Base-by-base conservation (phyloP, 2,329 filamentous ascomycete species). In the Xylariaceae sp. region DNA sequence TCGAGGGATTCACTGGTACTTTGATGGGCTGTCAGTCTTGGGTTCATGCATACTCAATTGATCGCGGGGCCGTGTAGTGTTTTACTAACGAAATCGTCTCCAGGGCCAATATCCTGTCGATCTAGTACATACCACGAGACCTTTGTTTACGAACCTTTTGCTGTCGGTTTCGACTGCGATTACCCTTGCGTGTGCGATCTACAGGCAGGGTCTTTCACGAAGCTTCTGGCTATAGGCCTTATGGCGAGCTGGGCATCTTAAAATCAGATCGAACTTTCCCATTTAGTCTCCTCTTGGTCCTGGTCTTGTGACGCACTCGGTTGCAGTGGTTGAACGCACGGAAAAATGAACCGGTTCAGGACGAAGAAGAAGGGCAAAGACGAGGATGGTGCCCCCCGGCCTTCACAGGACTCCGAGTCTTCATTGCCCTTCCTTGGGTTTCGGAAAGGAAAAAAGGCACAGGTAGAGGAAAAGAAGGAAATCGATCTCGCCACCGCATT, bases 401-500 rank as follows among this genome's bases (percentile, higher is more conserved):
- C 69, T 13, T 76, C 75, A 3, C 68, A 71, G 17, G 77, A 81
- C 14, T 69, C 69, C 11, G 77, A 78, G 35, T 68, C 68, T 1
- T 67, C 71, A 0, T 61, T 67, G 39, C 64, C 73, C 6, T 76
- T 78, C 31, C 68, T 68, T 29, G 65, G 72, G 32, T 82, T 81
- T 48, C 66, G 73, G 41, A 73, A 71, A 48, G 68, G 59, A 2
- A 75, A 78, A 51, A 81, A 77, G 56, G 55, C 65, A 0, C 67
- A 63, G 8, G 73, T 73, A 14, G 72, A 71, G 31, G 76, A 80
- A 31, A 84, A 81, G 57, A 70, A 68, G 42, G 75, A 86, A 46
- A 64, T 96, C 32, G 83, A 97, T 54, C 68, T 97, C 9, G 62
- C 79, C 3, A 69, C 70, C 9, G 89, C 80, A 1, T 69, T 98